Conservation (phyloP, 805 yeast genomes). For the Lachancea kluyveri region DNA sequence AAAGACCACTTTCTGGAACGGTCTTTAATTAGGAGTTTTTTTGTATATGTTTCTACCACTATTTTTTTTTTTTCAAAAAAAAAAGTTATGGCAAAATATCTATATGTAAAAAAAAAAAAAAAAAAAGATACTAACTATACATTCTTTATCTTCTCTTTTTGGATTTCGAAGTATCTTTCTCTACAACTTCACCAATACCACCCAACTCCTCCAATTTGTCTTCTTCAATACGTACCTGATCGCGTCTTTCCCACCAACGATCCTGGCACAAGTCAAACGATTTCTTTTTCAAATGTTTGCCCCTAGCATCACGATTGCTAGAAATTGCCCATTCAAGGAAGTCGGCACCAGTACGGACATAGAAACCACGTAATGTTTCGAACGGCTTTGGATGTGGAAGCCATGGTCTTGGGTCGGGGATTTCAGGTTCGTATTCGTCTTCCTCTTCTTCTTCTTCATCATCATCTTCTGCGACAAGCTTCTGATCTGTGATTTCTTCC, state of each 20-base stretch:
- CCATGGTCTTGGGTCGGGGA: conserved; percentile 94
- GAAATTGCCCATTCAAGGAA: conserved; percentile 93
- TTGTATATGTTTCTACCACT: background rate
- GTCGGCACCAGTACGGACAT: conserved; percentile 76
- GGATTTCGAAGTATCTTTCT: conserved; percentile 51
- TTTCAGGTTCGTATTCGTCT: conserved; percentile 56
- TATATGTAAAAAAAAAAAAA: background rate
- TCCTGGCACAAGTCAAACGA: conserved; percentile 89
- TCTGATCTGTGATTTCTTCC: conserved; percentile 37
- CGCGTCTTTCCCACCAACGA: conserved; percentile 99
- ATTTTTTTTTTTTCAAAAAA: background rate
- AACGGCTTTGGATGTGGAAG: conserved; percentile 95
- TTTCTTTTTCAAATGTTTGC: conserved; percentile 81
- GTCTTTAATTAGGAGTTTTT: conserved; percentile 6
- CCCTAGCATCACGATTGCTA: conserved; percentile 77
- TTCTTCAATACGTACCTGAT: conserved; percentile 80
- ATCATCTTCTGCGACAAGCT: conserved; percentile 46
- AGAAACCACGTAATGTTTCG: conserved; percentile 77
- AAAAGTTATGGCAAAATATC: background rate
- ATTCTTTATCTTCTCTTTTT: conserved; percentile 47
- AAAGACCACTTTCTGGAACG: conserved; percentile 21
- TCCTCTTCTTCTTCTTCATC: conserved; percentile 64
- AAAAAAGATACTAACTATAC: no score
- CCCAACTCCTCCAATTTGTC: conserved; percentile 86
- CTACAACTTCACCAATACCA: conserved; percentile 84